Percentiles rank a stretch among this genome's conserved stretches.
These are phyloP conservation scores for Neurospora sp. DNA, from an alignment of 495 filamentous ascomycete species.

Conservation along the genomic window DNA sequence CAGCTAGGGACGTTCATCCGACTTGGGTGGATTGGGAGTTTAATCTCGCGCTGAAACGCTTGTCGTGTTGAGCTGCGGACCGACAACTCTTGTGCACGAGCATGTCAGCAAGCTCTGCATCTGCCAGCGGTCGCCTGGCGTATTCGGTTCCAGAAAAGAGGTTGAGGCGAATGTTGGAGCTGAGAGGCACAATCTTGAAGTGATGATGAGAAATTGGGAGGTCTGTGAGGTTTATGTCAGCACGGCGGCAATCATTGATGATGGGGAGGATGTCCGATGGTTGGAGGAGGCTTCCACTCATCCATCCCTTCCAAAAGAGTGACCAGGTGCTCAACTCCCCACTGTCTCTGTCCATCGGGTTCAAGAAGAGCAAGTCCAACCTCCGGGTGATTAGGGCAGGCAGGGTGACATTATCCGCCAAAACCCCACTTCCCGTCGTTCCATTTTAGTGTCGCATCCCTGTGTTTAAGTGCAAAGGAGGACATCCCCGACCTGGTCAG, in stretches of 20 bases:
- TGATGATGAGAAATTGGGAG: background rate
- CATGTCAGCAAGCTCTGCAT: background rate
- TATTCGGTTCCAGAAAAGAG: background rate
- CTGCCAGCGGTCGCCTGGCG: background rate
- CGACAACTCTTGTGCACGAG: background rate
- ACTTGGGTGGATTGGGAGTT: background rate
- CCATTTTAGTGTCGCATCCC: background rate
- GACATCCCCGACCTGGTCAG: background rate
- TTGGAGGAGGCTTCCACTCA: background rate
- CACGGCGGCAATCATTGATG: background rate
- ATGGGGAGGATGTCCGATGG: background rate
- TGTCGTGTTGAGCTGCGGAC: background rate
- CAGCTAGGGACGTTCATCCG: background rate
- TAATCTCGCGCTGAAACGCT: background rate
- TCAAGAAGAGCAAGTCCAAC: background rate
- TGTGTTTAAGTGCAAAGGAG: background rate
- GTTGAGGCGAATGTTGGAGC: background rate
- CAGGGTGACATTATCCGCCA: background rate
- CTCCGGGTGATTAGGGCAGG: background rate
- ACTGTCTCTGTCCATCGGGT: background rate
- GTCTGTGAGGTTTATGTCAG: background rate
- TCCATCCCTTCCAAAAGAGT: background rate
- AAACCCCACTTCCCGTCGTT: background rate
- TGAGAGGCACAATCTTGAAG: background rate
- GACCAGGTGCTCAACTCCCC: background rate